Conservation (phyloP, 129 eudicot genomes). For the Flaveria bidentis region DNA sequence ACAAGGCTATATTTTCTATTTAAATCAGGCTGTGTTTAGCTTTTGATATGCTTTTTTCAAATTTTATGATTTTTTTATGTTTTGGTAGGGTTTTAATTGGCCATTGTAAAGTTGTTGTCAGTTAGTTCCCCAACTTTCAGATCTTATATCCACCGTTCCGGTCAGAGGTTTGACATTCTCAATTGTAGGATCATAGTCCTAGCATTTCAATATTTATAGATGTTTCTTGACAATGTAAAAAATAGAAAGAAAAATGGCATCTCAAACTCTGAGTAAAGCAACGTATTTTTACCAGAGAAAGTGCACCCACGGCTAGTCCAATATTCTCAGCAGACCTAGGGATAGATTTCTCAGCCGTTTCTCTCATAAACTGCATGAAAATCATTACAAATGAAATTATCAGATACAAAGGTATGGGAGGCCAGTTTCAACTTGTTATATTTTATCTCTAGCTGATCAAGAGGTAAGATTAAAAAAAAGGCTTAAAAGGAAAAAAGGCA, state of each 20-base stretch:
- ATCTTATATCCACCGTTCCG: neutral
- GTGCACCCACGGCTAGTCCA: slow-evolving; percentile 84
- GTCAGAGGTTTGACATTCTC: slow-evolving; percentile 1
- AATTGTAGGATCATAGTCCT: neutral
- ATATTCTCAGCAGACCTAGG: slow-evolving; percentile 93
- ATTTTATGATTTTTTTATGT: neutral
- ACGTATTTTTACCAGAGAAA: slow-evolving; percentile 66
- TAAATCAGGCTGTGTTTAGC: slow-evolving; percentile 8
- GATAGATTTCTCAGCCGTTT: slow-evolving; percentile 68
- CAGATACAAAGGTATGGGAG: neutral
- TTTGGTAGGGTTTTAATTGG: slow-evolving; percentile 12
- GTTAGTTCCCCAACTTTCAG: neutral
- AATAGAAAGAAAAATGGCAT: slow-evolving; percentile 13
- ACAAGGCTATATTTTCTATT: slow-evolving; percentile 4
- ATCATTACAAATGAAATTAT: slow-evolving; percentile 4
- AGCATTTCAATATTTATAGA: slow-evolving; percentile 2
- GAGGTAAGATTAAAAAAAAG: neutral
- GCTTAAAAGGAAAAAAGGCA: neutral
- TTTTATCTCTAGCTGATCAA: neutral
- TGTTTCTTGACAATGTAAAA: neutral
- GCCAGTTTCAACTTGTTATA: neutral
- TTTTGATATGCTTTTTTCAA: neutral
- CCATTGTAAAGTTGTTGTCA: neutral
- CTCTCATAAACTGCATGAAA: slow-evolving; percentile 58
- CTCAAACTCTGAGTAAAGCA: slow-evolving; percentile 30